Base-by-base conservation (phyloP, 2,329 filamentous ascomycete species). In the Niveomyces coronatus region DNA sequence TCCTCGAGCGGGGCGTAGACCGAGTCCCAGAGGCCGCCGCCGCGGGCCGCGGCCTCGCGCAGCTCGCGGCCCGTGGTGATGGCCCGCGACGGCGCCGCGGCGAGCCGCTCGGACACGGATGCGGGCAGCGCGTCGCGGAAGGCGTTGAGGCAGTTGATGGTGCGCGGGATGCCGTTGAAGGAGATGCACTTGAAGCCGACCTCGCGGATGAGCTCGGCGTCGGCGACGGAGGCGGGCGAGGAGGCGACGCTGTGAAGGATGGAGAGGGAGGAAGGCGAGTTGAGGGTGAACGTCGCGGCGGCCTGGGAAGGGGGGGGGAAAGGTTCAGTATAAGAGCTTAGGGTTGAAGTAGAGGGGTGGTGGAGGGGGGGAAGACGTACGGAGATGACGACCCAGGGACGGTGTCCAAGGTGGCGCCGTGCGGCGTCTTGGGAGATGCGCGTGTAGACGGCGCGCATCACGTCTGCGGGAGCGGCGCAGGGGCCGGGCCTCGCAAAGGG, bases 201-300 rank as follows among this genome's bases (percentile, higher is more conserved):
- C 48, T 86, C 82, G 49, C 82, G 76, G 65, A 86, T 83, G 41
- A 84, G 67, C 54, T 85, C 81, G 44, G 81, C 82, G 23, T 72
- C 66, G 18, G 67, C 62, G 3, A 71, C 61, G 28, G 19, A n/a
- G 35, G 9, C 5, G 49, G 37, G 51, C 44, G 37, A 30, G 6
- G 49, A 50, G 9, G 71, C 70, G 22, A 73, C 58, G 39, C 68
- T 52, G 60, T 77, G 79, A 10, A 88, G 70, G 16, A 71, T 60
- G 4, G 74, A 62, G 47, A 89, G 73, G 3, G 83, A 82, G 41
- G 83, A 80, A 17, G 85, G 85, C 2, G 84, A 87, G 64, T 93
- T 91, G 66, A 91, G 76, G 1, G 85, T 91, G 63, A 89, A 84
- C 2, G 84, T 86, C 14, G 85, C 79, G 22, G 85, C 85, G 1